Evolutionary conservation across 1,284 basidiomycete species (phyloP).

Genomic region (Leccinum huronense): DNA sequence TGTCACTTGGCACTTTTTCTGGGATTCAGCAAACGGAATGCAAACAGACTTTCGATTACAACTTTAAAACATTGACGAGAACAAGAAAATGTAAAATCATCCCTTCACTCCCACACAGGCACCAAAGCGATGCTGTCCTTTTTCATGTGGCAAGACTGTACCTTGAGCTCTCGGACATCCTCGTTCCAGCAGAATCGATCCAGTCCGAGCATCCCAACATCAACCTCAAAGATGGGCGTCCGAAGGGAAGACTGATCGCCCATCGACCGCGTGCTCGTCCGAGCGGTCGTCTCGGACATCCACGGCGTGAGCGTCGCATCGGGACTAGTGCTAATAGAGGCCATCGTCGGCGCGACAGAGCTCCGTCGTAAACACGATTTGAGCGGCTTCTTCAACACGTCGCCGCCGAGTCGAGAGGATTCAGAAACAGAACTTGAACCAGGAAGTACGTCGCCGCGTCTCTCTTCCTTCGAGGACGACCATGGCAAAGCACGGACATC

Average conservation of each 20-base stretch:
- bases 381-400: slow-evolving; percentile 11
- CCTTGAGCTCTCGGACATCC: slow-evolving; percentile 14
- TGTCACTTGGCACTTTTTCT: slow-evolving; percentile 7
- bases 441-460: neutral
- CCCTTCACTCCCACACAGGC: slow-evolving; percentile 13
- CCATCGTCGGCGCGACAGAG: neutral
- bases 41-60: neutral
- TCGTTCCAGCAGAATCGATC: slow-evolving; percentile 25
- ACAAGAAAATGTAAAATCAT: neutral
- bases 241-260: slow-evolving; percentile 14
- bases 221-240: slow-evolving; percentile 20
- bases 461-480: slow-evolving; percentile 1
- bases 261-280: neutral
- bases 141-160: slow-evolving; percentile 15
- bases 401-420: neutral
- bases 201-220: slow-evolving; percentile 27
- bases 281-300: slow-evolving; percentile 11
- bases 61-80: neutral
- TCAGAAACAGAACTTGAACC: neutral
- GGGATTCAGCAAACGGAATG: slow-evolving; percentile 7
- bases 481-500: neutral
- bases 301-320: slow-evolving; percentile 7
- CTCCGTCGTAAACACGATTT: slow-evolving; percentile 18
- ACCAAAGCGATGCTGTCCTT: slow-evolving; percentile 24
- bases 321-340: neutral